Base-by-base conservation (phyloP, 305 asterid genomes). In the Fraxinus greggii region DNA sequence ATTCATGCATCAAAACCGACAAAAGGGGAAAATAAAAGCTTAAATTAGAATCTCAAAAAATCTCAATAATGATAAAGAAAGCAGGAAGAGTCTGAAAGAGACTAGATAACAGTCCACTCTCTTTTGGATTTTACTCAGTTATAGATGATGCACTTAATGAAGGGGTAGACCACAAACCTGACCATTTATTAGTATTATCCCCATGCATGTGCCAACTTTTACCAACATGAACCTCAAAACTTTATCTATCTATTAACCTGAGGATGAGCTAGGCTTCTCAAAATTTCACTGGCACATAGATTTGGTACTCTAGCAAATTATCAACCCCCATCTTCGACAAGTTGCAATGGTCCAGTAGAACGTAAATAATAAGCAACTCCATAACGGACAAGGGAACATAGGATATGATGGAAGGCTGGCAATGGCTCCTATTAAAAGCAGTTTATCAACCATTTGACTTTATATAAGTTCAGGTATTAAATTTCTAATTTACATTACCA, bases 191-290 rank as follows among this genome's bases (percentile, higher is more conserved):
- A 26, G 40, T 76, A 31, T 59, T 40, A 75, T 79, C 28, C 77
- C 38, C 72, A 48, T 17, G 65, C 70, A 31, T 63, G 67, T 13
- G 73, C 67, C 6, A 72, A 48, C 51, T 33, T 82, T 36, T 24
- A 72, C 75, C 36, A 51, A 54, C 24, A 38, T n/a, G 59, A 56
- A 42, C 83, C 78, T 75, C 69, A 79, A 78, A 65, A 70, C 70
- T 33, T 63, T 56, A 51, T 65, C 77, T 21, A 63, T 75, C 75
- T 69, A 69, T 69, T 69, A 28, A 69, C 9, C 15, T 48, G 45
- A 35, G 29, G 72, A 40, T 10, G 40, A 36, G 32, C 76, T 38
- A 35, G 54, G 75, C 54, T 59, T 10, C 59, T 42, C n/a, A 9
- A 35, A 24, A 21, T 51, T 21, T 2, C 38, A 76, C 65, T 0